Evolutionary conservation across 345 rosid species (phyloP), one percentile per base, ranked within the genome.

Genomic region (Eucalyptus viminalis): DNA sequence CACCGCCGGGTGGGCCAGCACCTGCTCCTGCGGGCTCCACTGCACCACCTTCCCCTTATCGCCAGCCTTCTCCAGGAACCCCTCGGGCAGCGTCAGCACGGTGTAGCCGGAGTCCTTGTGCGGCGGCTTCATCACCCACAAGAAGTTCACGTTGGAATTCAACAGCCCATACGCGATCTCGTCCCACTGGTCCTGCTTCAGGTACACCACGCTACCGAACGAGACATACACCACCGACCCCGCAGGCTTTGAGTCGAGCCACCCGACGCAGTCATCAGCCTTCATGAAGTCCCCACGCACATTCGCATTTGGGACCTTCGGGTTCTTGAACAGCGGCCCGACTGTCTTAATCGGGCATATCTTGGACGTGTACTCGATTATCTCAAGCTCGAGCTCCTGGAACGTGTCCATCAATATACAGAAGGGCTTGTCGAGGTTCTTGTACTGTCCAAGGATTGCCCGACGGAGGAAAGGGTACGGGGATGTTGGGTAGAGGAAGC

Each of bases 1-100:
- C n/a, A 95, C 89, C 1, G 98, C 92, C 14, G 94, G 94, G 90
- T 97, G 99, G 87, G 93, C 92, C 50, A 97, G 85, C 25, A 97
- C 99, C 87, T 92, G 91, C 91, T 95, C 97, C 86, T 97, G 99
- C 0, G 98, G 95, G 91, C 97, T 92, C 99, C 99, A 97, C 56
- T 92, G 91, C 80, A 97, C 95, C 5, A 96, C 90, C 65, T 89
- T 93, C 5, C 97, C 97, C n/a, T 80, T 94, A 4, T 94, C 94
- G 16, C 94, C 96, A 6, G 90, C 93, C 87, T 93, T 94, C 90
- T 92, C 93, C 25, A 93, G 88, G 85, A 96, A 94, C 11, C 95
- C 96, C 62, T 94, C 95, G 3, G 99, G 99, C 47, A 96, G 89
- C 49, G 90, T 94, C 88, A 92, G 92, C 12, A 86, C 45, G 21